Evolutionary conservation across 164 flowering plant species (phyloP), one percentile per base, ranked within the genome.

Genomic region (Annona cherimola): DNA sequence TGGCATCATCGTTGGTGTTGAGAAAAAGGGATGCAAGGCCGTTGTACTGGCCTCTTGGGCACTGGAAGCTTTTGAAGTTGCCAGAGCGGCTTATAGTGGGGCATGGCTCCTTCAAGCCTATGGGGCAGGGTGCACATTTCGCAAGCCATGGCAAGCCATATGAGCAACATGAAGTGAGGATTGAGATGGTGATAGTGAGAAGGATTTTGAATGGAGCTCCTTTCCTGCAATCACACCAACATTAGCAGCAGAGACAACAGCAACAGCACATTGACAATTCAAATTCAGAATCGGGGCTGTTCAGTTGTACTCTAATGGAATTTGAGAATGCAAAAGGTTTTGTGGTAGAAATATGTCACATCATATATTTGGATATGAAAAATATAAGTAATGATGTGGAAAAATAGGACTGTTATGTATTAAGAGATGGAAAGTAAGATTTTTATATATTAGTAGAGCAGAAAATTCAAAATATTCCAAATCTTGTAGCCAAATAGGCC

Each of bases 21-120:
- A 95, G 84, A 63, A 95, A 78, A 60, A 95, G 89, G 66, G 97
- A 89, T 19, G 99, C 98, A 42, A 95, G 91, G 78, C 90, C 99
- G 74, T 93, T 95, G 85, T 93, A 95, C 60, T 89, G 89, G 65
- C 86, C 85, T 40, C 86, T 73, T 3, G 81, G 92, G 71, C 99
- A 95, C 54, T 91, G 90, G 83, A 92, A 92, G 72, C 69, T 88
- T 81, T 90, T 94, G 84, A 75, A 94, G 87, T 87, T 88, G 35
- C 97, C 98, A 0, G 90, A 84, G 39, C 88, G 93, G 19, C 90
- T 90, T 57, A 79, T 68, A 2, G 87, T 87, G 6, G 97, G 94
- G 82, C 97, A 94, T 64, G 80, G 77, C 19, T 83, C 88, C 42
- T 74, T 76, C 71, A 77, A 8, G 66, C 73, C 79, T 3, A 74